Evolutionary conservation across 371 early-diverging fungal species (phyloP).

Genomic region (Mortierella sp.): DNA sequence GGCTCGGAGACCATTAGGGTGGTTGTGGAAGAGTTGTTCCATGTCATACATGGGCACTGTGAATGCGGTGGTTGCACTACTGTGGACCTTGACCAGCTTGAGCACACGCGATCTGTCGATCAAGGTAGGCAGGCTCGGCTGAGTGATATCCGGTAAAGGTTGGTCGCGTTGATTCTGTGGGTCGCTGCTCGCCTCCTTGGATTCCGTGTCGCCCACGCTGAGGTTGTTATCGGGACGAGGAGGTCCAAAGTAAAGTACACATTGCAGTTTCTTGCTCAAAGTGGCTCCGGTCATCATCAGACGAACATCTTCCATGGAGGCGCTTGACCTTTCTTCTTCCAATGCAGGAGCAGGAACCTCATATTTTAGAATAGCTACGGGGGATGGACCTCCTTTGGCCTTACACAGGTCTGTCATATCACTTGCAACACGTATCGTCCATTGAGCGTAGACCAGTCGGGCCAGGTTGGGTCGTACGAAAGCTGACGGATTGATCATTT

Average conservation of each 20-base stretch:
- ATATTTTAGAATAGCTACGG: neutral
- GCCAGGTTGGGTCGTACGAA: slow-evolving; percentile 32
- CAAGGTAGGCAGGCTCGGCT: slow-evolving; percentile 10
- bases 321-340: neutral
- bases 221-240: neutral
- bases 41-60: slow-evolving; percentile 29
- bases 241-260: slow-evolving; percentile 20
- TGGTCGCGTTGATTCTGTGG: neutral
- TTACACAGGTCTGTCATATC: slow-evolving; percentile 2
- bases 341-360: neutral
- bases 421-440: slow-evolving; percentile 27
- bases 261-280: slow-evolving; percentile 8
- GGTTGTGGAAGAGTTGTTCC: slow-evolving; percentile 23
- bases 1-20: slow-evolving; percentile 15
- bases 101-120: slow-evolving; percentile 1
- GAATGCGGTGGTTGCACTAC: neutral
- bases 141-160: neutral
- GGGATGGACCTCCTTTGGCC: neutral
- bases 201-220: no score
- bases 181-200: no score
- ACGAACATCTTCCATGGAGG: neutral
- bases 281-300: neutral
- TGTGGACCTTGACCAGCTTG: neutral
- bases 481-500: slow-evolving; percentile 24
- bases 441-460: slow-evolving; percentile 33